Conservation (phyloP, 805 yeast species). For the Danielia oregonensis region DNA sequence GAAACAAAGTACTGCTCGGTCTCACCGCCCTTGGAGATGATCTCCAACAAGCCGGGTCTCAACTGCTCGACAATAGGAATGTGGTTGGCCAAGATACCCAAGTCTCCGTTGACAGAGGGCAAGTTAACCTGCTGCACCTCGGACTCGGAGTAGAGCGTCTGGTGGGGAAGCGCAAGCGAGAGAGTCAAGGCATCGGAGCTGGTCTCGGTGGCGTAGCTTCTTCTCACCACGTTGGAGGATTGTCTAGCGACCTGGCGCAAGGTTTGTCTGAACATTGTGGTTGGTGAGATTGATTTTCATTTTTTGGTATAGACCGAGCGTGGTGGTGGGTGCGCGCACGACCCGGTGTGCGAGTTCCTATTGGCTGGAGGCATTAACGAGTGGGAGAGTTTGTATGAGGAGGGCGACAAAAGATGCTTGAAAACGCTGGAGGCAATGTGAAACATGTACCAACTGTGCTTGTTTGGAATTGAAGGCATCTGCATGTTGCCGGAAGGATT, state of each 20-base stretch:
- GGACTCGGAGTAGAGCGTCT: slow-evolving; percentile 59
- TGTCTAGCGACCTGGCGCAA: slow-evolving; percentile 59
- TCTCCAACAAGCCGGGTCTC: slow-evolving; percentile 91
- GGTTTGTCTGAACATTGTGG: slow-evolving; percentile 58
- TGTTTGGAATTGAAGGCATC: no score
- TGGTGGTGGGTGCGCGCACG: slow-evolving; percentile 16
- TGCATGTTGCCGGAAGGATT: no score
- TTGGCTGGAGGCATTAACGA: slow-evolving; percentile 32
- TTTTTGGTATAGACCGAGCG: slow-evolving; percentile 10
- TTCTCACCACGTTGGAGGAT: slow-evolving; percentile 55
- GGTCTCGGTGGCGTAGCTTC: slow-evolving; percentile 89
- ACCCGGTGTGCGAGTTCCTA: slow-evolving; percentile 22
- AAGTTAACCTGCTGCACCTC: slow-evolving; percentile 76
- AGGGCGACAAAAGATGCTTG: no score
- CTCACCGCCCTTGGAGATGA: slow-evolving; percentile 72
- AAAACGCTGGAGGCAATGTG: no score
- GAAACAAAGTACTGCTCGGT: slow-evolving; percentile 81
- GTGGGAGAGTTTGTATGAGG: no score
- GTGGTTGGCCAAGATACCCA: slow-evolving; percentile 97
- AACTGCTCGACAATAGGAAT: slow-evolving; percentile 96
- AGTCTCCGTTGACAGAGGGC: slow-evolving; percentile 92
- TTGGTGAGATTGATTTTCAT: slow-evolving; percentile 1
- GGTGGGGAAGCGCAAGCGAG: slow-evolving; percentile 88
- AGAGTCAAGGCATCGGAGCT: slow-evolving; percentile 69
- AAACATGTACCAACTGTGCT: no score